Percentiles rank a stretch among this genome's conserved stretches.
Conservation (phyloP, 2,329 filamentous ascomycete species). For the Exophiala xenobiotica region DNA sequence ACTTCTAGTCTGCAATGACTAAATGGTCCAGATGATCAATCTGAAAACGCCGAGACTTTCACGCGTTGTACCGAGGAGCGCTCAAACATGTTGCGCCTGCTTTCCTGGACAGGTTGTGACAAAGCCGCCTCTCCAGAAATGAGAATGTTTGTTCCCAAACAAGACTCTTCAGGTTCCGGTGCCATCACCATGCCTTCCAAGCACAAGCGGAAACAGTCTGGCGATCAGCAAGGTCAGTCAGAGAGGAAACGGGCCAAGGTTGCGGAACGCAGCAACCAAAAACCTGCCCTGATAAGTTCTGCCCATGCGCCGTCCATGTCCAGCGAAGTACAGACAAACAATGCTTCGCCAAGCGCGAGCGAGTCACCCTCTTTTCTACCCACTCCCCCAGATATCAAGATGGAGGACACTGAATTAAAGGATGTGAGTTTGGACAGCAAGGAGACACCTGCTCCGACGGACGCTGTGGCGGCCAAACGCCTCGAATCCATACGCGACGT, state of each 20-base stretch:
- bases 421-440: slow-evolving; percentile 5
- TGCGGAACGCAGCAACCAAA: slow-evolving; percentile 9
- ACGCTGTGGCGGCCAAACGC: slow-evolving; percentile 17
- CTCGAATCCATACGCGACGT: slow-evolving; percentile 59
- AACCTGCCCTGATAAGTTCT: slow-evolving; percentile 8
- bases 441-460: slow-evolving; percentile 10
- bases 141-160: slow-evolving; percentile 43
- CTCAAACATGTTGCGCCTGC: slow-evolving; percentile 46
- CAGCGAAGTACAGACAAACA: slow-evolving; percentile 10
- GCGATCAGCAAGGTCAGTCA: slow-evolving; percentile 22
- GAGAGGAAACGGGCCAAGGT: slow-evolving; percentile 22
- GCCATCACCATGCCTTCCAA: slow-evolving; percentile 26
- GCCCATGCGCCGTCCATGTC: slow-evolving; percentile 6
- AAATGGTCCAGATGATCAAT: slow-evolving; percentile 18
- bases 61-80: slow-evolving; percentile 10
- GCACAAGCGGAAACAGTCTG: slow-evolving; percentile 57
- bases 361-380: slow-evolving; percentile 19
- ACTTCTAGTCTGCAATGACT: slow-evolving; percentile 18
- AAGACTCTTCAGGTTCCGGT: slow-evolving; percentile 29
- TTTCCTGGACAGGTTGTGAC: slow-evolving; percentile 50
- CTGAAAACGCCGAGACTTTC: slow-evolving; percentile 6
- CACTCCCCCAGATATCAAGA: slow-evolving; percentile 17
- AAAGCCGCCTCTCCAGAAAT: slow-evolving; percentile 46
- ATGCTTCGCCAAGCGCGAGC: slow-evolving; percentile 19
- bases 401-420: slow-evolving; percentile 32